Base-by-base conservation (phyloP, 228 moss, liverwort and hornwort species). In the Sphagnum magellanicum region DNA sequence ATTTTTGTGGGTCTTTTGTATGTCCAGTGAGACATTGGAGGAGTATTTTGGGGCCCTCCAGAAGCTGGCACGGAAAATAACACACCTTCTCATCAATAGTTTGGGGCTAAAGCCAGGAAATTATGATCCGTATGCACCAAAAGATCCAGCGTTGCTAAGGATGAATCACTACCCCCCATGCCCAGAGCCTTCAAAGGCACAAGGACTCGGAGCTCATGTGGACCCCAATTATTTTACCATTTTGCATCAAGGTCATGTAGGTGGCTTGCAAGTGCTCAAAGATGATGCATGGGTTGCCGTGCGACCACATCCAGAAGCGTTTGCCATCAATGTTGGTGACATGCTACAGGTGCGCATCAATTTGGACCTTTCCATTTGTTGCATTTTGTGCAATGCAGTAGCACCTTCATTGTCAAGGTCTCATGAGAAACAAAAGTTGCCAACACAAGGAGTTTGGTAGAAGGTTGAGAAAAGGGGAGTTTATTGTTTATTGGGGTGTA, bases 81-180 rank as follows among this genome's bases (percentile, higher is more conserved):
- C 77, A 66, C 77, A 61, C 8, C 4, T 82, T 51, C 60, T 86
- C 13, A 4, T 82, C 63, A 69, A 64, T 8, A 77, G 82, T 58
- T 47, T 86, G 63, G 86, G 82, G 11, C 59, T 86, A 3, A 52
- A 63, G 60, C 4, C 50, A 6, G 69, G 52, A 13, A 51, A 61
- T 15, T 73, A 73, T 4, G 63, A 59, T 15, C 68, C 46, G 8
- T 79, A 62, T 57, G 12, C 51, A 71, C 79, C 86, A 6, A 86
- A 82, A 50, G 77, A 77, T 66, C 85, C 82, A 6, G 86, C 71
- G 0, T 71, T 86, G 1, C 4, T 77, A 0, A 70, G 86, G 5
- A n/a, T 79, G 73, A 86, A 82, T 59, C 86, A 86, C 68, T 86
- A 82, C 50, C 86, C 86, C 15, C 77, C 77, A 0, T 86, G 86